Conservation (phyloP, 2,329 filamentous ascomycete genomes). For the Colletotrichum cereale region DNA sequence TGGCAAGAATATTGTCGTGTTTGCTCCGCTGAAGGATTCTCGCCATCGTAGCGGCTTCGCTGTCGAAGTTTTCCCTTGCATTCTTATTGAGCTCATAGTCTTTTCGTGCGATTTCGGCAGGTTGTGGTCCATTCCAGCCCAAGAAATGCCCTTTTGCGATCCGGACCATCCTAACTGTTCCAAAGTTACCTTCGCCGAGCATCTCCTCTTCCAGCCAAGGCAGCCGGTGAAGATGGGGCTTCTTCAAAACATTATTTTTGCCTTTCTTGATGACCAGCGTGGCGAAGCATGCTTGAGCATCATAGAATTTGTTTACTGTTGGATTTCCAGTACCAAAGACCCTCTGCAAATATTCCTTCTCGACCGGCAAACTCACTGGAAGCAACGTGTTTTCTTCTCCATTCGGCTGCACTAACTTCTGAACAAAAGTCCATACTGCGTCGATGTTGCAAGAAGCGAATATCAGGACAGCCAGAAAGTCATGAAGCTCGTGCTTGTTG, state of each 20-base stretch:
- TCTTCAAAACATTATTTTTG: background rate
- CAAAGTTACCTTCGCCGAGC: constrained; percentile 46
- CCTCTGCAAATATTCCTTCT: too few relatives aligned
- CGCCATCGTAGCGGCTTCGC: constrained; percentile 47
- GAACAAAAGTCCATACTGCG: background rate
- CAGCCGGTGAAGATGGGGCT: constrained; percentile 4
- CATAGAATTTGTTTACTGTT: constrained; percentile 5
- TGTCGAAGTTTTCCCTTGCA: constrained; percentile 44
- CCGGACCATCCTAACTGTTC: constrained; percentile 46
- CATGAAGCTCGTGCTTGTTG: background rate
- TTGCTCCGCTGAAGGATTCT: constrained; percentile 49
- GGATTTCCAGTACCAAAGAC: too few relatives aligned
- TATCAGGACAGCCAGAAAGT: background rate
- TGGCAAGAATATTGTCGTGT: constrained; percentile 52
- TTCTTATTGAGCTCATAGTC: constrained; percentile 47
- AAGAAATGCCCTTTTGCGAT: constrained; percentile 52
- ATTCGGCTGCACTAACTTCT: constrained; percentile 3
- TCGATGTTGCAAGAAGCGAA: background rate
- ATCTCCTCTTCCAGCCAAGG: constrained; percentile 8
- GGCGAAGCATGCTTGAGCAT: background rate
- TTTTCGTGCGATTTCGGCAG: constrained; percentile 49
- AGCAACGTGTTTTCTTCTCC: background rate
- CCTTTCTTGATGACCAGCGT: constrained; percentile 10
- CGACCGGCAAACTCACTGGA: too few relatives aligned
- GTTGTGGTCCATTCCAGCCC: constrained; percentile 41